Evolutionary conservation across 345 rosid genomes (phyloP).

Genomic region (thale cress (Arabidopsis thaliana)): TAIR10.1 NC_003076.8:4655001-4655500

Average conservation of each 20-base stretch:
- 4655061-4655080: not conserved
- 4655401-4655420: conserved; percentile 25
- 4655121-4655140: conserved; percentile 69
- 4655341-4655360: conserved; percentile 91
- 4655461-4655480: conserved; percentile 87
- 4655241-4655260: conserved; percentile 81
- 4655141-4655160: conserved; percentile 80
- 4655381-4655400: not conserved
- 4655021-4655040: conserved; percentile 47
- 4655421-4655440: conserved; percentile 98
- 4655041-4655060: not conserved
- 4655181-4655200: conserved; percentile 72
- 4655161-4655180: conserved; percentile 91
- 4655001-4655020: conserved; percentile 76
- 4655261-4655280: conserved; percentile 98
- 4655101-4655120: not conserved
- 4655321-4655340: conserved; percentile 96
- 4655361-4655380: not conserved
- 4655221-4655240: conserved; percentile 89
- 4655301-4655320: conserved; percentile 80
- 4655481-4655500: conserved; percentile 65
- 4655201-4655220: conserved; percentile 99
- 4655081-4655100: not conserved
- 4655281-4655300: conserved; percentile 71
- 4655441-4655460: conserved; percentile 92